Evolutionary conservation across 148 eudicot genomes (phyloP).

Genomic region (Rhododendron ovatum): DNA sequence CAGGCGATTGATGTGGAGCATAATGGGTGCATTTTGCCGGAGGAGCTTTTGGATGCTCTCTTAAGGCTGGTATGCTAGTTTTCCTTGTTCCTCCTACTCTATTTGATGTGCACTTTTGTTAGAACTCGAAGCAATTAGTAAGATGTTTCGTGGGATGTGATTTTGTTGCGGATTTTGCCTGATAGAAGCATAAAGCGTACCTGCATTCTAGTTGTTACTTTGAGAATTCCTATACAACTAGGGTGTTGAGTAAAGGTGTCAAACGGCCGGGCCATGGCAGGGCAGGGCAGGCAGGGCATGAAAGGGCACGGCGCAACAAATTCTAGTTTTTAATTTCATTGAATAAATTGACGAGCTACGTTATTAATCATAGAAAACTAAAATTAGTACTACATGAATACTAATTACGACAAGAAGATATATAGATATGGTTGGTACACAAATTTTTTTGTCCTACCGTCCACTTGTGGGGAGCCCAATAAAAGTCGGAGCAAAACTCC

Average conservation of each 20-base stretch:
- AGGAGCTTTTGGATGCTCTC: constrained; percentile 96
- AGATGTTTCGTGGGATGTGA: neutral
- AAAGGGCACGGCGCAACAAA: neutral
- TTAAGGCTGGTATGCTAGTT: constrained; percentile 70
- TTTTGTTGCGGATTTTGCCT: neutral
- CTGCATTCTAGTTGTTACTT: neutral
- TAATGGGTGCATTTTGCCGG: constrained; percentile 91
- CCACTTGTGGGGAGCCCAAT: no score
- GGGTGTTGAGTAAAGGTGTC: neutral
- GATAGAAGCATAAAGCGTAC: neutral
- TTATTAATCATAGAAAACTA: no score
- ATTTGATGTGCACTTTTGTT: neutral
- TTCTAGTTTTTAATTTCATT: no score
- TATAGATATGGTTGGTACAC: no score
- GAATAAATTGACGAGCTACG: no score
- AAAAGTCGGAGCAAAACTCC: no score
- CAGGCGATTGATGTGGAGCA: constrained; percentile 98
- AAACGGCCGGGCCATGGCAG: neutral
- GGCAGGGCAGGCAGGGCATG: neutral
- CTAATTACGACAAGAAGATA: no score
- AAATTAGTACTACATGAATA: no score
- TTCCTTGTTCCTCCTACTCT: neutral
- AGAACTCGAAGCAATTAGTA: neutral
- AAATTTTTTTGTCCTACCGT: no score
- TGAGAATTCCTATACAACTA: neutral